A percentile compares a stretch with the other conserved stretches of the same genome.
phyloP scores from a whole-genome alignment of 768 basidiomycete genomes.

The Termitomyces sp. region DNA sequence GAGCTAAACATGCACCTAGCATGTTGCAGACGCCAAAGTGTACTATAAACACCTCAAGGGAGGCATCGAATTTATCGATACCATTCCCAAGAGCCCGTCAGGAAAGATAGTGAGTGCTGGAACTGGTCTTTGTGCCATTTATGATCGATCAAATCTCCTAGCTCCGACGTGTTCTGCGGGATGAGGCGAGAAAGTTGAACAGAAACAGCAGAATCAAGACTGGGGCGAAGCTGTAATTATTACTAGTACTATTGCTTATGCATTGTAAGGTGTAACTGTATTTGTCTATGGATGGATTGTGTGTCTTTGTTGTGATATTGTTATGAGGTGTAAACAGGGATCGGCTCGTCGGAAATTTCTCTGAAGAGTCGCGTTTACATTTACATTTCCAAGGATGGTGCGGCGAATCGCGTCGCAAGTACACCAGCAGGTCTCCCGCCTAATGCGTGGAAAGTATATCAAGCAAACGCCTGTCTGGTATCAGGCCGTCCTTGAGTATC shows the following conservation, averaged over 20 bases:
- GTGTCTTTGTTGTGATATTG: not conserved
- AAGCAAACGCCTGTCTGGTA: constrained; percentile 75
- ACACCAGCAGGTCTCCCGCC: constrained; percentile 79
- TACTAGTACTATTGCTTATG: not conserved
- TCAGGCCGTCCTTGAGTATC: constrained; percentile 77
- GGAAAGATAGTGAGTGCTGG: constrained; percentile 50
- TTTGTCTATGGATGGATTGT: not conserved
- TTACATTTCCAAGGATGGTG: constrained; percentile 44
- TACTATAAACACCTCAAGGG: constrained; percentile 57
- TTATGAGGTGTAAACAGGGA: not conserved
- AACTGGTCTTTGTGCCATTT: not conserved
- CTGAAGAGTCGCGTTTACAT: not conserved
- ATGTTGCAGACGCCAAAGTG: constrained; percentile 52
- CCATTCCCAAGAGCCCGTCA: constrained; percentile 64
- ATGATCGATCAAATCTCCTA: constrained; percentile 8
- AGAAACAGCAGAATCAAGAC: not conserved
- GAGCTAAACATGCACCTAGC: constrained; percentile 24
- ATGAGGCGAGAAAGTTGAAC: constrained; percentile 32
- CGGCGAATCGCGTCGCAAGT: constrained; percentile 83
- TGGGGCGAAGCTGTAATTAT: constrained; percentile 11
- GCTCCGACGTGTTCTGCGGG: constrained; percentile 49
- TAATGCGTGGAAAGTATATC: constrained; percentile 62
- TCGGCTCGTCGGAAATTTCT: not conserved
- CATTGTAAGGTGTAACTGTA: too few species aligned
- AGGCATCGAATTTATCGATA: constrained; percentile 57